Evolutionary conservation across 306 rosid genomes (phyloP).

Genomic region (Medicago lupulina): DNA sequence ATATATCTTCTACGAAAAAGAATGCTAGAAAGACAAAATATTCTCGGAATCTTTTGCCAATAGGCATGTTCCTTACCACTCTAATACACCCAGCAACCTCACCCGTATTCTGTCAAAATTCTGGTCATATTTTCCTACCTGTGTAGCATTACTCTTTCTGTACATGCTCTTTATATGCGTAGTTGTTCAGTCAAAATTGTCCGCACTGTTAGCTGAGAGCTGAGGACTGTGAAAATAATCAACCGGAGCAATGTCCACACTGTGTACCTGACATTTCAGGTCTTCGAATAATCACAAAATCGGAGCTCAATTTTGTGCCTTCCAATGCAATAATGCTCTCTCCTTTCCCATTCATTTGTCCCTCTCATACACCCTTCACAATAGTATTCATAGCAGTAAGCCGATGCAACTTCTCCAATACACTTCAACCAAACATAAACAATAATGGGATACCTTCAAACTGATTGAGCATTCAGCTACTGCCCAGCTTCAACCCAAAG

Average conservation of each 20-base stretch:
- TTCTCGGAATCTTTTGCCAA: background rate
- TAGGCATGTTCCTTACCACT: background rate
- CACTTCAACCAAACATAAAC: conserved; percentile 17
- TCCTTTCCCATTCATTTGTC: background rate
- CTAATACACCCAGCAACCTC: background rate
- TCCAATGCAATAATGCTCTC: conserved; percentile 13
- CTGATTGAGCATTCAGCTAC: background rate
- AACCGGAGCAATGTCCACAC: conserved; percentile 1
- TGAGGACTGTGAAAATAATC: background rate
- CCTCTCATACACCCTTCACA: conserved; percentile 2
- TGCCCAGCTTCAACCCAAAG: conserved; percentile 8
- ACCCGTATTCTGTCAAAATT: background rate
- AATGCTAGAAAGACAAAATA: background rate
- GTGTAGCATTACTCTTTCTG: background rate
- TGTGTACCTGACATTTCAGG: conserved; percentile 12
- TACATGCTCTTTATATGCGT: conserved; percentile 5
- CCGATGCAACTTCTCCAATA: conserved; percentile 15
- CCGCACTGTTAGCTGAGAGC: background rate
- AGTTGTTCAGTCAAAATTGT: background rate
- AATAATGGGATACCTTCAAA: conserved; percentile 33
- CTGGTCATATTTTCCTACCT: background rate
- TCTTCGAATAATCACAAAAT: conserved; percentile 8
- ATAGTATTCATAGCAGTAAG: conserved; percentile 3
- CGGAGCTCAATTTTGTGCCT: conserved; percentile 3
- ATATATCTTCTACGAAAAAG: background rate